phyloP scores from a whole-genome alignment of 345 rosid species.

The Hirschfeldia incana region DNA sequence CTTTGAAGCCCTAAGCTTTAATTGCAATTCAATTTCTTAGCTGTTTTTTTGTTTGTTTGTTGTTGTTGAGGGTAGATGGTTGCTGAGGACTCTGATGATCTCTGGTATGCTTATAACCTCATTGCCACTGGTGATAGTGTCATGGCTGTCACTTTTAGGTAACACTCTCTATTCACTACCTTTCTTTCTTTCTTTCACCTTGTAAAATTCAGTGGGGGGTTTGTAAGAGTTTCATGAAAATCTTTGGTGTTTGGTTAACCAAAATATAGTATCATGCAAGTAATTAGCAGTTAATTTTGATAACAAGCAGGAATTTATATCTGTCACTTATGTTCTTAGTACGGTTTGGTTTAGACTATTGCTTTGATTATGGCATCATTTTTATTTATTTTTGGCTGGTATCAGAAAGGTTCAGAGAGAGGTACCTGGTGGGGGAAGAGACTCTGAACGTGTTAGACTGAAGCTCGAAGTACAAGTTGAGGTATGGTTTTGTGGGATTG shows the following conservation, averaged over 20 bases:
- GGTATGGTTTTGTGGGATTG: slow-evolving; percentile 42
- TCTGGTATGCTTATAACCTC: slow-evolving; percentile 87
- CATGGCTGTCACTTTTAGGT: slow-evolving; percentile 93
- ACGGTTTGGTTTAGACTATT: background rate
- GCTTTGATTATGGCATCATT: background rate
- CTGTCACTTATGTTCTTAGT: background rate
- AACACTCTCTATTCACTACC: too few relatives aligned
- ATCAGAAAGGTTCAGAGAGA: slow-evolving; percentile 83
- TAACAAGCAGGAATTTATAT: background rate
- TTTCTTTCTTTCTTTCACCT: background rate
- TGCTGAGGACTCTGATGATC: slow-evolving; percentile 82
- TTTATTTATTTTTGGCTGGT: background rate
- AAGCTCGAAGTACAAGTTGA: slow-evolving; percentile 85
- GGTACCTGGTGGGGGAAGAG: slow-evolving; percentile 76
- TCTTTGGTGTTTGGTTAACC: background rate
- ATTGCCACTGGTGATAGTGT: slow-evolving; percentile 73
- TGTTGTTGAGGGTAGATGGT: slow-evolving; percentile 52
- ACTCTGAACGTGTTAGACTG: slow-evolving; percentile 74
- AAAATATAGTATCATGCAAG: background rate
- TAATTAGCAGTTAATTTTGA: background rate
- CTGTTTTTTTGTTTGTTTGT: too few relatives aligned
- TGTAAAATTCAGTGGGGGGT: background rate
- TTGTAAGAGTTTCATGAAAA: background rate
- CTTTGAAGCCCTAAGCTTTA: background rate
- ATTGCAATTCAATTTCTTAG: background rate